Evolutionary conservation across 176 grass and related monocot genomes (phyloP).

Genomic region (Pontederia crassipes): DNA sequence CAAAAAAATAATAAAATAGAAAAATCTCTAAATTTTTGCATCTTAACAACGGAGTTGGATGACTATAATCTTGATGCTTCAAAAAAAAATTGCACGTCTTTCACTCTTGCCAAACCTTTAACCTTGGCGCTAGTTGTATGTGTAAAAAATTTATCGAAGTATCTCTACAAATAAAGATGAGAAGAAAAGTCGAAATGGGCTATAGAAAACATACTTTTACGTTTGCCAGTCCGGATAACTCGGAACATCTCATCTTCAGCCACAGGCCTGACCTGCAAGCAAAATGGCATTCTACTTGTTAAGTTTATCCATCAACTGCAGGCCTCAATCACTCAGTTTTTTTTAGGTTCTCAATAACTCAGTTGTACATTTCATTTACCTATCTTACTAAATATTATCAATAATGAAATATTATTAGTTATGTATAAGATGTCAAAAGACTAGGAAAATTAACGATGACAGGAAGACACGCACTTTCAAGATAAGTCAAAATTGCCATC

Average conservation of each 20-base stretch:
- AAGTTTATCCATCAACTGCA: neutral
- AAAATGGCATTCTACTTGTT: neutral
- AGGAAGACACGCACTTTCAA: neutral
- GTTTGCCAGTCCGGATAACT: slow-evolving; percentile 63
- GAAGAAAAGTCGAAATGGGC: neutral
- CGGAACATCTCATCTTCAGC: slow-evolving; percentile 86
- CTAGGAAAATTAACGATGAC: neutral
- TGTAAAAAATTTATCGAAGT: too few species aligned
- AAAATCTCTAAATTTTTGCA: too few species aligned
- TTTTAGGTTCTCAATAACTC: too few species aligned
- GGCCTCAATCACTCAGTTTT: too few species aligned
- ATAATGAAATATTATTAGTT: neutral
- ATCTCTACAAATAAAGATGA: neutral
- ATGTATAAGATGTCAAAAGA: neutral
- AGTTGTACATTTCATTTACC: too few species aligned
- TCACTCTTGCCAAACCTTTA: neutral
- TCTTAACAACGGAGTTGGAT: too few species aligned
- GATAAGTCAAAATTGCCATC: neutral
- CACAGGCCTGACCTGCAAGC: slow-evolving; percentile 65
- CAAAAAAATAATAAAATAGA: too few species aligned
- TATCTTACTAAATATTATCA: too few species aligned
- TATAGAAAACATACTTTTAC: slow-evolving; percentile 49
- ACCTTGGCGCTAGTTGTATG: too few species aligned
- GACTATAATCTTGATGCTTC: too few species aligned
- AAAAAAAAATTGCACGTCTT: too few species aligned